Percentiles rank a stretch among this genome's conserved stretches.
phyloP scores from a whole-genome alignment of 805 yeast species.

The Zygosaccharomyces bailii region DNA sequence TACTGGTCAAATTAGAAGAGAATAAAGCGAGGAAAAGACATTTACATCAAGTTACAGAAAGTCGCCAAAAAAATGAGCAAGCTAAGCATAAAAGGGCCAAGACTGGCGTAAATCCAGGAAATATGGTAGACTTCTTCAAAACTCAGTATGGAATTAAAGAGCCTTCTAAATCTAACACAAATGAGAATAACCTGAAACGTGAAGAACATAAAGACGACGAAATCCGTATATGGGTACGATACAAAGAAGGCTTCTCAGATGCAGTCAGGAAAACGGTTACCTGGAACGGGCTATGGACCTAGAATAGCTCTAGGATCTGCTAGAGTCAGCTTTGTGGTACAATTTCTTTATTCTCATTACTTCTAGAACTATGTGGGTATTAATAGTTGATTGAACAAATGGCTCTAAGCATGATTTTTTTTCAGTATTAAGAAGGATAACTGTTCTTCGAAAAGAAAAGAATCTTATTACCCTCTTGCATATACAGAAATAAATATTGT shows the following conservation, averaged over 20 bases:
- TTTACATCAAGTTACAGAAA: slow-evolving; percentile 20
- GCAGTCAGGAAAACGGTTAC: slow-evolving; percentile 82
- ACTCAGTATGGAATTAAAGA: slow-evolving; percentile 38
- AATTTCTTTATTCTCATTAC: no score
- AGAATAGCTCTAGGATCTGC: no score
- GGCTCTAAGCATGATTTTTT: no score
- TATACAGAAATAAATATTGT: no score
- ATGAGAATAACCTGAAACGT: slow-evolving; percentile 11
- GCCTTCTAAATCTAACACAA: neutral
- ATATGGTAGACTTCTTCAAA: slow-evolving; percentile 41
- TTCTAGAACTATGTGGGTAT: no score
- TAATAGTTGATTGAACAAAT: no score
- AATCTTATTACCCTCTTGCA: no score
- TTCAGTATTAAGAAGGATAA: no score
- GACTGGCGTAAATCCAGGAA: slow-evolving; percentile 20
- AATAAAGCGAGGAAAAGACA: slow-evolving; percentile 36
- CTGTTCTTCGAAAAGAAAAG: no score
- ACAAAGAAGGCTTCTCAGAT: slow-evolving; percentile 86
- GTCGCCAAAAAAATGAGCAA: slow-evolving; percentile 21
- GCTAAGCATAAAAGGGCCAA: slow-evolving; percentile 22
- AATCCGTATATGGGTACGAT: slow-evolving; percentile 75
- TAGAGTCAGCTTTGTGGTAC: no score
- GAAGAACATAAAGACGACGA: slow-evolving; percentile 31
- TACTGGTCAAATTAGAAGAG: slow-evolving; percentile 33
- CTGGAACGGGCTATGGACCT: slow-evolving; percentile 61